These are phyloP conservation scores for Nephelium lappaceum DNA, from an alignment of 345 rosid genomes.

Conservation along the genomic window DNA sequence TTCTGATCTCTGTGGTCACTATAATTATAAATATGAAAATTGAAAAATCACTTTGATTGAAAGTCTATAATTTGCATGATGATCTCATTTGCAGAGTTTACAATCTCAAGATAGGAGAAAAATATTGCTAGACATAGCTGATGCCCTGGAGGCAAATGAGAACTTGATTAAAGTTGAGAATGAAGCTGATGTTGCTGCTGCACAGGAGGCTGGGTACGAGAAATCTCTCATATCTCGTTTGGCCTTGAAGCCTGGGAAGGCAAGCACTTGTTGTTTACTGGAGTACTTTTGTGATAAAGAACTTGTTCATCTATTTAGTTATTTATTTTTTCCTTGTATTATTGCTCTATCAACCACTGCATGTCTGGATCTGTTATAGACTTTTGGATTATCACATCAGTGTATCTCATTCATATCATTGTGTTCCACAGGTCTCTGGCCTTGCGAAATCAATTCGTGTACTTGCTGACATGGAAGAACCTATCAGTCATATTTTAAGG, in stretches of 20 bases:
- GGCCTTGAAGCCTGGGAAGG: slow-evolving; percentile 63
- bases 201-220: slow-evolving; percentile 48
- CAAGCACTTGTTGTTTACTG: slow-evolving; percentile 25
- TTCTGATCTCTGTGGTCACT: not conserved
- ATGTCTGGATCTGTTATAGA: slow-evolving; percentile 1
- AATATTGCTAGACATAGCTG: slow-evolving; percentile 51
- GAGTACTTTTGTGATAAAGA: slow-evolving; percentile 1
- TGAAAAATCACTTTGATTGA: not conserved
- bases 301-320: not conserved
- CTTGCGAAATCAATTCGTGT: slow-evolving; percentile 57
- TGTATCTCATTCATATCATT: slow-evolving; percentile 2
- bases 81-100: slow-evolving; percentile 35
- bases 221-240: slow-evolving; percentile 51
- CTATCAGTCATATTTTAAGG: slow-evolving; percentile 49
- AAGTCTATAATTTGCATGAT: slow-evolving; percentile 7
- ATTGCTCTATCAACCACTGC: not conserved
- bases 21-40: not conserved
- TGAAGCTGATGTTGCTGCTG: slow-evolving; percentile 58
- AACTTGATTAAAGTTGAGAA: slow-evolving; percentile 48
- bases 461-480: slow-evolving; percentile 66
- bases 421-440: slow-evolving; percentile 39
- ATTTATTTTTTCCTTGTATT: not conserved
- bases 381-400: not conserved
- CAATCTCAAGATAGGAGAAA: slow-evolving; percentile 49
- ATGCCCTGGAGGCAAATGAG: slow-evolving; percentile 57